These are phyloP conservation scores for Calonectria leucothoes DNA, from an alignment of 2,329 filamentous ascomycete species.

Conservation along the genomic window DNA sequence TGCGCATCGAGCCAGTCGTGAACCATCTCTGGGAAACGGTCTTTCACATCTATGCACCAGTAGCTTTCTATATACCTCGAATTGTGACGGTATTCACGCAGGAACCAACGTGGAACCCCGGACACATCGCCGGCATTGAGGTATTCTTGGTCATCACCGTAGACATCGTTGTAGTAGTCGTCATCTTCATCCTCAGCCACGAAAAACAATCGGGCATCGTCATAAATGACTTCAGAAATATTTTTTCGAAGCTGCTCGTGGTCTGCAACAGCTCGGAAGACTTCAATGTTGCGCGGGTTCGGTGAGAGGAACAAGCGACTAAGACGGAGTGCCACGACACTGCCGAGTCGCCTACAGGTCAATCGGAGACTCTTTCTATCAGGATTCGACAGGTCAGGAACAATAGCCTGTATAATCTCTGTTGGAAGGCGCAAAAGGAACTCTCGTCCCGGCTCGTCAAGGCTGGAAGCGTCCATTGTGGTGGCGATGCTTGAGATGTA, in stretches of 20 bases:
- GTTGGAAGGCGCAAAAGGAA: too few species aligned
- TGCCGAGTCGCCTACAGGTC: too few species aligned
- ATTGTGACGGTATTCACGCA: not conserved
- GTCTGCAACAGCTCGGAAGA: constrained; percentile 28
- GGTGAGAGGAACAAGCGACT: constrained; percentile 33
- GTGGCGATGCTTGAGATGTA: too few species aligned
- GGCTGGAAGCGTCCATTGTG: too few species aligned
- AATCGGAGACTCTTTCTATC: too few species aligned
- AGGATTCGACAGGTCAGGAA: too few species aligned
- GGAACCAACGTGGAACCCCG: not conserved
- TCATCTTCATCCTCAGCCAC: not conserved
- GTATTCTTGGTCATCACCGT: not conserved
- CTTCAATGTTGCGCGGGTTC: constrained; percentile 27
- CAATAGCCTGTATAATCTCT: too few species aligned
- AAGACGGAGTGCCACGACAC: not conserved
- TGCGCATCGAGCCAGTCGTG: not conserved
- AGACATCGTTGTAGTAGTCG: not conserved
- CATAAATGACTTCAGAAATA: constrained; percentile 32
- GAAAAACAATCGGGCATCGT: constrained; percentile 24
- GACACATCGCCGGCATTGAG: not conserved
- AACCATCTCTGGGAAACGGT: not conserved
- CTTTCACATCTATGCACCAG: not conserved
- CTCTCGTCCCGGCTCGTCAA: too few species aligned
- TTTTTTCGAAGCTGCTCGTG: constrained; percentile 21
- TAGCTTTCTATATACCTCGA: not conserved